Evolutionary conservation across 2,329 filamentous ascomycete species (phyloP), one percentile per base, ranked within the genome.

Genomic region (Chrysoporthe cubensis): DNA sequence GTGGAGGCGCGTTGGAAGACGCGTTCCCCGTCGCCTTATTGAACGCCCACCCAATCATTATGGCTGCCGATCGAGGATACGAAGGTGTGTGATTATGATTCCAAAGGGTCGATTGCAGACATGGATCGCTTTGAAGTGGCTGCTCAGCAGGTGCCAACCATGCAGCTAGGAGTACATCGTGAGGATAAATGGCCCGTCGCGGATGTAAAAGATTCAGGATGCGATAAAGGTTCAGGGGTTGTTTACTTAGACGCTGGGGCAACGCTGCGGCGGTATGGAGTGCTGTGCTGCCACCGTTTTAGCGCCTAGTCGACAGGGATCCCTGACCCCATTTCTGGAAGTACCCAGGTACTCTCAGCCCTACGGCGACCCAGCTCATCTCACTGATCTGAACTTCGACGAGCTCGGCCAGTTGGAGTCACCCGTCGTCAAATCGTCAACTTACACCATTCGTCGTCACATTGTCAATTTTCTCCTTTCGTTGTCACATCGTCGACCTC

Each of bases 31-130:
- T 79, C 67, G 79, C 80, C 66, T 64, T 70, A 32, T 82, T 85
- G 72, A 88, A 77, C 78, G 87, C 85, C 87, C 87, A 89, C 71
- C 86, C 85, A 69, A 89, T 80, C 87, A 89, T 88, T 60, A 40
- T 66, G 34, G 43, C 43, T 48, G 34, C 44, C 42, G 37, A 56
- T 48, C 37, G 40, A 40, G 52, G n/a, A 7, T 18, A 6, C 11
- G 18, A 42, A 40, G 18, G 61, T 46, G 44, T 14, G 59, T 44
- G 42, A 9, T 11, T 32, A 61, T 46, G 66, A 44, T 37, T 50
- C 54, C 50, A 40, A 60, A 66, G 44, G 48, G 52, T 62, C 56
- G 63, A 57, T 21, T 66, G 46, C 57, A 70, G 56, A 62, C 65
- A 63, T 64, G 61, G 16, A 58, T 54, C 60, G 63, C 65, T 67